These are phyloP conservation scores for Calonectria pteridis DNA, from an alignment of 2,329 filamentous ascomycete genomes.

Conservation along the genomic window DNA sequence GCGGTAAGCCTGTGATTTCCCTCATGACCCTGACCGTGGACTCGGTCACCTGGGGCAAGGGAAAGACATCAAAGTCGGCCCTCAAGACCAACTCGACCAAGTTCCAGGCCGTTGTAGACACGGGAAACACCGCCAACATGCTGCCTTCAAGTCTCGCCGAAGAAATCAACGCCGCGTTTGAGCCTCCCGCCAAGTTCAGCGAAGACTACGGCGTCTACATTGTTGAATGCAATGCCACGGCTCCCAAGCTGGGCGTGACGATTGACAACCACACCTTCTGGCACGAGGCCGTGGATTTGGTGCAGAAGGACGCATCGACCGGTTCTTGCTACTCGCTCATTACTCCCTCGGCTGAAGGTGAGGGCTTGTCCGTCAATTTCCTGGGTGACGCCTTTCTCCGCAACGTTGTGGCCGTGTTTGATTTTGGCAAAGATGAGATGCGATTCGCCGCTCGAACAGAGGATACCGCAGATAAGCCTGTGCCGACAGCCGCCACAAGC, in stretches of 20 bases:
- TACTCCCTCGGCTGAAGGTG: not conserved
- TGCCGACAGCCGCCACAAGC: not conserved
- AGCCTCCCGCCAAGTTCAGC: slow-evolving; percentile 54
- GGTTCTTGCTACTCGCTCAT: slow-evolving; percentile 30
- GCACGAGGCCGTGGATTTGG: slow-evolving; percentile 47
- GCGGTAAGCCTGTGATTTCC: slow-evolving; percentile 25
- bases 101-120: slow-evolving; percentile 58
- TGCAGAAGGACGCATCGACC: slow-evolving; percentile 32
- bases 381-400: slow-evolving; percentile 62
- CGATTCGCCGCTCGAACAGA: slow-evolving; percentile 52
- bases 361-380: slow-evolving; percentile 43
- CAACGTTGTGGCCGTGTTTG: slow-evolving; percentile 63
- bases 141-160: slow-evolving; percentile 52
- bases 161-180: slow-evolving; percentile 55
- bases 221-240: slow-evolving; percentile 56
- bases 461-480: not conserved
- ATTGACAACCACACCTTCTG: slow-evolving; percentile 52
- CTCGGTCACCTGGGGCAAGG: slow-evolving; percentile 24
- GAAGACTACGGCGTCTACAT: slow-evolving; percentile 47
- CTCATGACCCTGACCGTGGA: slow-evolving; percentile 36
- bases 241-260: slow-evolving; percentile 55
- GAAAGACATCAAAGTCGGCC: not conserved
- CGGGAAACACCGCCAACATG: slow-evolving; percentile 56
- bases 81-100: slow-evolving; percentile 43
- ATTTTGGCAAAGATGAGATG: slow-evolving; percentile 60